Evolutionary conservation across 371 early-diverging fungal species (phyloP).

Genomic region (Batkoa obscura): DNA sequence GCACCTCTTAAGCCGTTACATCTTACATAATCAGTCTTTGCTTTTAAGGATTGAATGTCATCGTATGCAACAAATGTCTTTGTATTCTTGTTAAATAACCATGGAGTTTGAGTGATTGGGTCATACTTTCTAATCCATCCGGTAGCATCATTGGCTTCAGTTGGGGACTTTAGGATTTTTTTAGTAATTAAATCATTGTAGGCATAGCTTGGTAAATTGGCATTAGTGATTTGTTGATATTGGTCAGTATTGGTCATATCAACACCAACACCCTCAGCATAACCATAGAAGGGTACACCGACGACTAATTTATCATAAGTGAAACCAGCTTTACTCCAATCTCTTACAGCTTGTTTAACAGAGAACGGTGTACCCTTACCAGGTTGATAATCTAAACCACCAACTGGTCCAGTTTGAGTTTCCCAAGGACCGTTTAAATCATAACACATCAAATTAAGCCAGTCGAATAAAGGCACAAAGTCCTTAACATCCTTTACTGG

Average conservation of each 20-base stretch:
- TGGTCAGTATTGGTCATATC: slow-evolving; percentile 9
- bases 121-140: slow-evolving; percentile 38
- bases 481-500: slow-evolving; percentile 34
- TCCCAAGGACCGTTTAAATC: slow-evolving; percentile 26
- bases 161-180: slow-evolving; percentile 22
- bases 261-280: slow-evolving; percentile 11
- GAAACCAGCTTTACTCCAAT: slow-evolving; percentile 34
- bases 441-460: slow-evolving; percentile 31
- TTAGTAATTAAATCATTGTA: not conserved
- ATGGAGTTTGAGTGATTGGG: slow-evolving; percentile 33
- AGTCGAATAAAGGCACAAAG: slow-evolving; percentile 31
- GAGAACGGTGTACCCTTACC: slow-evolving; percentile 29
- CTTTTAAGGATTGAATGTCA: slow-evolving; percentile 24
- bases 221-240: not conserved
- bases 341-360: slow-evolving; percentile 14
- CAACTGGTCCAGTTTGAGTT: slow-evolving; percentile 26
- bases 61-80: slow-evolving; percentile 29
- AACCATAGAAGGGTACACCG: slow-evolving; percentile 41
- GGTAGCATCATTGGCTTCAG: slow-evolving; percentile 35
- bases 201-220: not conserved
- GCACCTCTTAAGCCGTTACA: slow-evolving; percentile 28
- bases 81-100: slow-evolving; percentile 34
- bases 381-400: not conserved
- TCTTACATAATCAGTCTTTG: slow-evolving; percentile 19
- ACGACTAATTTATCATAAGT: slow-evolving; percentile 32